Conservation (phyloP, 1,284 basidiomycete species). For the Microstroma glucosiphilum region DNA sequence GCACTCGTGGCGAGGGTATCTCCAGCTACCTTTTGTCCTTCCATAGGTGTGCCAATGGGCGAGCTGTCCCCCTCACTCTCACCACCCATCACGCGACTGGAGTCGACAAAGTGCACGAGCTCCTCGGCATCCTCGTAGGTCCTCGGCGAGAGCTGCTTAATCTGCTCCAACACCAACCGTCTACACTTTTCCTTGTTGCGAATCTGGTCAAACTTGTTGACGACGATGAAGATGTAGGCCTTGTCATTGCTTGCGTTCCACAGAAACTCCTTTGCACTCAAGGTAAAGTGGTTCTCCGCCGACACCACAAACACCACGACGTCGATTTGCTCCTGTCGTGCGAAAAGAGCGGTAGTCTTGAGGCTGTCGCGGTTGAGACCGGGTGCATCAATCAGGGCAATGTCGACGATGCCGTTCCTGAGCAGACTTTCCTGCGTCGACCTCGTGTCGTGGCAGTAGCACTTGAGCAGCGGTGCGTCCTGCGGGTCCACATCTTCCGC, state of each 20-base stretch:
- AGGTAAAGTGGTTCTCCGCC: constrained; percentile 97
- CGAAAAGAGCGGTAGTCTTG: constrained; percentile 92
- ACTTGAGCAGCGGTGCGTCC: constrained; percentile 51
- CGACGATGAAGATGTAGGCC: constrained; percentile 95
- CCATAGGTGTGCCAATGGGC: constrained; percentile 21
- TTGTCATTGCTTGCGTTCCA: constrained; percentile 91
- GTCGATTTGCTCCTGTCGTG: constrained; percentile 96
- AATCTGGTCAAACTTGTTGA: constrained; percentile 97
- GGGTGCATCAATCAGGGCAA: constrained; percentile 96
- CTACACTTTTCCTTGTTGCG: constrained; percentile 90
- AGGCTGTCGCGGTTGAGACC: constrained; percentile 92
- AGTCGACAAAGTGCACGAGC: constrained; percentile 97
- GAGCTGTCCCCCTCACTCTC: constrained; percentile 34
- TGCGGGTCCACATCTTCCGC: constrained; percentile 64
- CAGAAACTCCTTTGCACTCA: constrained; percentile 91
- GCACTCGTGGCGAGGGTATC: constrained; percentile 2
- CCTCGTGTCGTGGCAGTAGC: constrained; percentile 47
- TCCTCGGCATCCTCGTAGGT: constrained; percentile 87
- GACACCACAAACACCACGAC: constrained; percentile 97
- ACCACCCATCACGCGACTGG: constrained; percentile 52
- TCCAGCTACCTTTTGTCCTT: constrained; percentile 24
- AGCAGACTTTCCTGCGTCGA: constrained; percentile 38
- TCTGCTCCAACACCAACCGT: constrained; percentile 83
- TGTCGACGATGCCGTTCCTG: constrained; percentile 93
- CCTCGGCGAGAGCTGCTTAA: constrained; percentile 80